Evolutionary conservation across 768 basidiomycete species (phyloP).

Genomic region (Kwoniella heveanensis): DNA sequence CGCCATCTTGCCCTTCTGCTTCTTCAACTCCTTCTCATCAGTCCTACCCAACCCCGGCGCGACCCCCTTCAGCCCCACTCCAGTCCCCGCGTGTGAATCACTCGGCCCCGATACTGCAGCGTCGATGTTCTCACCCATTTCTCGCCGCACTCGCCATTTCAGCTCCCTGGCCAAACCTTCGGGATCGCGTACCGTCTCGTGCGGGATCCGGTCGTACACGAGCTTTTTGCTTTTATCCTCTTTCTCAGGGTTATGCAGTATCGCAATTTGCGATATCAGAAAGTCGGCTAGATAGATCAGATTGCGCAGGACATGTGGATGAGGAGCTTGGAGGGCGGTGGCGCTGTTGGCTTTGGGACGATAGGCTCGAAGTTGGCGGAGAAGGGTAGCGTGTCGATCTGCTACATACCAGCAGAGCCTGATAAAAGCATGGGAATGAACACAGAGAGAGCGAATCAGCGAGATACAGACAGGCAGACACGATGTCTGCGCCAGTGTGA

Average conservation of each 20-base stretch:
- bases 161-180: conserved; percentile 79
- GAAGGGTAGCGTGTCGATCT: conserved; percentile 73
- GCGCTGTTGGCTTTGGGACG: conserved; percentile 18
- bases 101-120: too few relatives aligned
- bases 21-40: conserved; percentile 21
- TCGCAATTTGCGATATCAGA: conserved; percentile 73
- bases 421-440: neutral
- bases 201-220: conserved; percentile 76
- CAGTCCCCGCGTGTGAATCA: too few relatives aligned
- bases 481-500: too few relatives aligned
- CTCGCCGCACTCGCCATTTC: conserved; percentile 71
- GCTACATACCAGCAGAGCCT: conserved; percentile 91
- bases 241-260: conserved; percentile 67
- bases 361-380: conserved; percentile 55
- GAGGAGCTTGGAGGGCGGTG: conserved; percentile 13
- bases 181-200: conserved; percentile 78
- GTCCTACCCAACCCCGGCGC: neutral
- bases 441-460: neutral
- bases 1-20: conserved; percentile 10
- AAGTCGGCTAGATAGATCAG: conserved; percentile 73
- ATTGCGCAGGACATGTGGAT: conserved; percentile 69
- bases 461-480: too few relatives aligned
- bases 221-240: conserved; percentile 72
- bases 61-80: neutral
- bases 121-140: conserved; percentile 25